Evolutionary conservation across 164 flowering plant species (phyloP).

Genomic region (Stephania japonica): DNA sequence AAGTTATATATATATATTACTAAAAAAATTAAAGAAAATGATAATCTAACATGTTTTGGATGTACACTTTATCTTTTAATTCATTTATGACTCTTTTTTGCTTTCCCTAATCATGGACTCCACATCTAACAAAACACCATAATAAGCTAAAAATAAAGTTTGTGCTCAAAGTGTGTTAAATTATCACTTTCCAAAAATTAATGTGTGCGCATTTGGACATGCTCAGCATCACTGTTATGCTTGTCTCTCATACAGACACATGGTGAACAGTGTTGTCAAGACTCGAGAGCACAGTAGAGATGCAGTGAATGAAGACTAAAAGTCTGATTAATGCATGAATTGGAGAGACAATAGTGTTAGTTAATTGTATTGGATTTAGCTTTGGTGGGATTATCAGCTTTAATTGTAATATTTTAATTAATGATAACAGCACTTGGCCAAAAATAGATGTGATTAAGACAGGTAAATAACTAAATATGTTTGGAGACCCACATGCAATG

Average conservation of each 20-base stretch:
- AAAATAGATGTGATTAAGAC: not conserved
- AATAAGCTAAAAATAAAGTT: too few relatives aligned
- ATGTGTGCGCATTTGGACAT: too few relatives aligned
- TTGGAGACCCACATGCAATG: constrained; percentile 4
- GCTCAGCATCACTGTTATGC: not conserved
- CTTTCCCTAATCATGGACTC: too few relatives aligned
- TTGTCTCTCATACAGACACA: not conserved
- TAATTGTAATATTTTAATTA: not conserved
- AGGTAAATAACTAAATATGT: not conserved
- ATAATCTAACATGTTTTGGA: too few relatives aligned
- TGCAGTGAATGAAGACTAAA: not conserved
- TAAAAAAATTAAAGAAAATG: too few relatives aligned
- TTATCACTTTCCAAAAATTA: too few relatives aligned
- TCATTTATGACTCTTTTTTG: too few relatives aligned
- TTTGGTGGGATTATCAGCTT: not conserved
- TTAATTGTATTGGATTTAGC: not conserved
- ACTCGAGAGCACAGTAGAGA: not conserved
- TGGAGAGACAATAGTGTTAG: not conserved
- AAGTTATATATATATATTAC: too few relatives aligned
- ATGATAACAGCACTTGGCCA: not conserved
- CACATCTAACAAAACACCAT: too few relatives aligned
- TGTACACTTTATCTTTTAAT: too few relatives aligned
- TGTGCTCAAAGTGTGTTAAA: too few relatives aligned
- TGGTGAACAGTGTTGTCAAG: not conserved
- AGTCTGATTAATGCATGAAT: not conserved